phyloP scores from a whole-genome alignment of 164 flowering plant genomes.

The Kalanchoe fedtschenkoi region DNA sequence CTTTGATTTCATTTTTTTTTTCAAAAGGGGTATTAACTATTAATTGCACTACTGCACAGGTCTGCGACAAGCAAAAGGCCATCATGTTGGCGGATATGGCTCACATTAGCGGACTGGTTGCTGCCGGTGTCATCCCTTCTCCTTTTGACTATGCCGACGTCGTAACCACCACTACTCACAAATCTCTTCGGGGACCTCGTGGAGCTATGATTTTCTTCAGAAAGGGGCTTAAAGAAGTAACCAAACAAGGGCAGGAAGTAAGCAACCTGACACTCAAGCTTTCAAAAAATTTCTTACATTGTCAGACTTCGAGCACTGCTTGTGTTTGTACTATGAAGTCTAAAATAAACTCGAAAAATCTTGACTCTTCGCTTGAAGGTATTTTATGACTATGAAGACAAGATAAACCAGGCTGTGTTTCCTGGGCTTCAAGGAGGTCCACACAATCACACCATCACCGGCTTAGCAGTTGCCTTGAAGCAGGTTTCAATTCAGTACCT shows the following conservation, averaged over 20 bases:
- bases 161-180: constrained; percentile 98
- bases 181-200: constrained; percentile 98
- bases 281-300: background rate
- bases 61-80: constrained; percentile 93
- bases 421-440: constrained; percentile 99
- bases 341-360: background rate
- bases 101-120: constrained; percentile 97
- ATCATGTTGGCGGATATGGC: constrained; percentile 99
- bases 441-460: constrained; percentile 96
- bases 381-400: constrained; percentile 88
- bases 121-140: constrained; percentile 95
- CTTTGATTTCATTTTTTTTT: background rate
- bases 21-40: background rate
- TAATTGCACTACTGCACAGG: constrained; percentile 42
- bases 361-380: constrained; percentile 41
- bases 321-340: no score
- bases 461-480: constrained; percentile 93
- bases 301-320: no score
- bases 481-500: constrained; percentile 39
- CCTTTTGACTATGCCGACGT: constrained; percentile 98
- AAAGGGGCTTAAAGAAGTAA: constrained; percentile 79
- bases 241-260: constrained; percentile 82
- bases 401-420: constrained; percentile 92
- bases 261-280: constrained; percentile 10
- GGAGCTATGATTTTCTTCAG: constrained; percentile 92